phyloP scores from a whole-genome alignment of 805 yeast genomes.

The Saccharomycopsis amapae region DNA sequence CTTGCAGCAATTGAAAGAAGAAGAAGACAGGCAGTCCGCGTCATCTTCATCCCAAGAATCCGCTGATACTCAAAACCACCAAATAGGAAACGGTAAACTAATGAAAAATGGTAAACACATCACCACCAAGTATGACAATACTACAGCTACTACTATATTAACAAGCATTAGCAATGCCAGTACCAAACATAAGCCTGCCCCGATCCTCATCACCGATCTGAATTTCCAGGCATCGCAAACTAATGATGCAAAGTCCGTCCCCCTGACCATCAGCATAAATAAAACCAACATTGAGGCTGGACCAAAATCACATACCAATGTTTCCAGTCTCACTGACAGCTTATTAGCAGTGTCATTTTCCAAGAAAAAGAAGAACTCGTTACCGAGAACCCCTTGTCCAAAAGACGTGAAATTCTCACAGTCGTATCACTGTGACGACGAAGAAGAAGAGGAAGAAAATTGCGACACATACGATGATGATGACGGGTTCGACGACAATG shows the following conservation, averaged over 20 bases:
- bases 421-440: neutral
- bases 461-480: slow-evolving; percentile 12
- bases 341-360: slow-evolving; percentile 8
- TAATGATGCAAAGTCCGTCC: neutral
- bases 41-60: too few relatives aligned
- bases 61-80: too few relatives aligned
- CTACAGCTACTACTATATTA: slow-evolving; percentile 1
- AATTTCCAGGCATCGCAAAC: neutral
- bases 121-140: too few relatives aligned
- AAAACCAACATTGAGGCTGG: neutral
- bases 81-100: too few relatives aligned
- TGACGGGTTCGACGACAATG: slow-evolving; percentile 8
- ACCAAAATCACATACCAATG: neutral
- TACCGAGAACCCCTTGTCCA: slow-evolving; percentile 21
- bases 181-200: neutral
- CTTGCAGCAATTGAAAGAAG: too few relatives aligned
- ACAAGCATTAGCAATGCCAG: slow-evolving; percentile 1
- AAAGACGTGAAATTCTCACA: slow-evolving; percentile 6
- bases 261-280: neutral
- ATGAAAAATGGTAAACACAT: too few relatives aligned
- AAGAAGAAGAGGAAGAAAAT: neutral
- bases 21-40: too few relatives aligned
- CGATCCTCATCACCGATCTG: neutral
- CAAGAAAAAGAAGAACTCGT: slow-evolving; percentile 4
- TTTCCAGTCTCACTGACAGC: slow-evolving; percentile 11